These are phyloP conservation scores for Daldinia eschscholtzii DNA, from an alignment of 2,329 filamentous ascomycete genomes.

Conservation along the genomic window DNA sequence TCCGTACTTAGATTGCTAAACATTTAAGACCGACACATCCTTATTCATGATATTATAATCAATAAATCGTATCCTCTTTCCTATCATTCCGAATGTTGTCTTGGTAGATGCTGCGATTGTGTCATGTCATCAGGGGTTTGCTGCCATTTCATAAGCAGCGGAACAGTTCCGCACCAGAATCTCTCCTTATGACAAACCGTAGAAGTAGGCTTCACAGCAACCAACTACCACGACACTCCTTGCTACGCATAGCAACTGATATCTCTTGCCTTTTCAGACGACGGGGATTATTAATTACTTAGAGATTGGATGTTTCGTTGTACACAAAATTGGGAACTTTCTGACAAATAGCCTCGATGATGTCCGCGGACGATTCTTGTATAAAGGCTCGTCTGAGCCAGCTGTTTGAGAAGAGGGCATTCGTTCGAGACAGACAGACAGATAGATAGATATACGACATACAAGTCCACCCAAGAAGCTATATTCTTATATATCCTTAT, in stretches of 20 bases:
- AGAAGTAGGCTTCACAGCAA: not conserved
- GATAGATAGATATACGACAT: not conserved
- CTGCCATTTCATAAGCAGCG: conserved; percentile 17
- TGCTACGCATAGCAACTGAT: not conserved
- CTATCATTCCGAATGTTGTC: not conserved
- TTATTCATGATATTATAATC: conserved; percentile 3
- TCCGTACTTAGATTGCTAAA: not conserved
- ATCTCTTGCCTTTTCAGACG: not conserved
- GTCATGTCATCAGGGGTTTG: conserved; percentile 22
- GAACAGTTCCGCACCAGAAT: conserved; percentile 28
- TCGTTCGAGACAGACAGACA: not conserved
- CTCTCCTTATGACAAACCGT: conserved; percentile 25
- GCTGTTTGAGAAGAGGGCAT: not conserved
- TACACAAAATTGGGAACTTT: not conserved
- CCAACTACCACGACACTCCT: not conserved
- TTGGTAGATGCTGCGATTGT: not conserved
- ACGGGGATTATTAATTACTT: conserved; percentile 2
- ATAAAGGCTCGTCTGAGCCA: not conserved
- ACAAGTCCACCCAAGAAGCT: not conserved
- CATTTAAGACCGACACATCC: not conserved
- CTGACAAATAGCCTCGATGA: not conserved
- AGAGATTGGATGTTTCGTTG: not conserved
- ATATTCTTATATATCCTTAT: not conserved
- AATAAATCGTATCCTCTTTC: not conserved
- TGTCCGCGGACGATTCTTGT: not conserved